A percentile compares a stretch with the other conserved stretches of the same genome.
Evolutionary conservation across 768 basidiomycete genomes (phyloP).

Genomic region (Trametes cingulata): DNA sequence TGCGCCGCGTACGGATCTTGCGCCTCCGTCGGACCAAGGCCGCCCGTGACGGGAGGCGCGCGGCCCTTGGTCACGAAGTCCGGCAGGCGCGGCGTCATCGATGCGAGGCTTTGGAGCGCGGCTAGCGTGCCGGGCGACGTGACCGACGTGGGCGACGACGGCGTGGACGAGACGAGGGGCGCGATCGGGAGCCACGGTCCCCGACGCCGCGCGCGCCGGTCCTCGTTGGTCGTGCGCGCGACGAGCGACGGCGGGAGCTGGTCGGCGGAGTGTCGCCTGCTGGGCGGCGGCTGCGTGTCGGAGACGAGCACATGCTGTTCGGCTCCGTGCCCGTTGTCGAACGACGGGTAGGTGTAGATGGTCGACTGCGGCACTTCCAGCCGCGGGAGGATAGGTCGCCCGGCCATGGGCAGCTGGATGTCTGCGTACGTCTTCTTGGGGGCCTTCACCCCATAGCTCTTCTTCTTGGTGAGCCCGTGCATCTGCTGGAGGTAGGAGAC

Average conservation of each 20-base stretch:
- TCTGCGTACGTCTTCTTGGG: slow-evolving; percentile 20
- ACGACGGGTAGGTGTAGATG: slow-evolving; percentile 21
- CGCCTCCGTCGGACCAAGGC: slow-evolving; percentile 1
- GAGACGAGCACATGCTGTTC: slow-evolving; percentile 4
- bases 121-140: slow-evolving; percentile 19
- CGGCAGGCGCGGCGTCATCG: slow-evolving; percentile 26
- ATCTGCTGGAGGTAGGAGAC: slow-evolving; percentile 66
- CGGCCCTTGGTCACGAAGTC: slow-evolving; percentile 20
- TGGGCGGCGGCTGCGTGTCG: slow-evolving; percentile 4
- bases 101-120: slow-evolving; percentile 24
- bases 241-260: slow-evolving; percentile 18
- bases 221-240: slow-evolving; percentile 14
- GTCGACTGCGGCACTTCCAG: slow-evolving; percentile 22
- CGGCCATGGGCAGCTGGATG: slow-evolving; percentile 8
- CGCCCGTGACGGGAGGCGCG: neutral
- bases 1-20: neutral
- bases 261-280: slow-evolving; percentile 13
- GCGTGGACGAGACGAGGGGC: slow-evolving; percentile 12
- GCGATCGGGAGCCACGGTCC: slow-evolving; percentile 24
- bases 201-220: slow-evolving; percentile 20
- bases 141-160: slow-evolving; percentile 17
- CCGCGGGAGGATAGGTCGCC: slow-evolving; percentile 24
- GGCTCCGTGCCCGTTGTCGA: slow-evolving; percentile 9
- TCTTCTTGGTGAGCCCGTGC: slow-evolving; percentile 69
- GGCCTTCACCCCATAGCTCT: slow-evolving; percentile 25